phyloP scores from a whole-genome alignment of 1,284 basidiomycete genomes.

The Nidula niveotomentosa region DNA sequence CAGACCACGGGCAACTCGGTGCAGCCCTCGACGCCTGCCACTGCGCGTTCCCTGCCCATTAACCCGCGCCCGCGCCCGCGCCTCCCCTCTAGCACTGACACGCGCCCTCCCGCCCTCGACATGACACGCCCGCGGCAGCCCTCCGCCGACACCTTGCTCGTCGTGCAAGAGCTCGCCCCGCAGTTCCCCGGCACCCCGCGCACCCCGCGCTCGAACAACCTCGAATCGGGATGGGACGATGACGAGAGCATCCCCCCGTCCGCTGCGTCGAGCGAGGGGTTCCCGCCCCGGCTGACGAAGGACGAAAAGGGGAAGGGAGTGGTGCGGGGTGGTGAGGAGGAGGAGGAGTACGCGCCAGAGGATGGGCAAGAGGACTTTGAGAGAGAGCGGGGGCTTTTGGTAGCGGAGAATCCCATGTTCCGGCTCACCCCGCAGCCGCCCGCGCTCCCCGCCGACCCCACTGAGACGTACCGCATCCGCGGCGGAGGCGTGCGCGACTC shows the following conservation, averaged over 20 bases:
- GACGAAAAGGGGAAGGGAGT: neutral
- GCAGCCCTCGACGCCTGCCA: constrained; percentile 2
- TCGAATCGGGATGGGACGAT: neutral
- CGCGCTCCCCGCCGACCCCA: neutral
- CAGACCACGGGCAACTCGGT: constrained; percentile 7
- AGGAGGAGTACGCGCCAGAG: too few species aligned
- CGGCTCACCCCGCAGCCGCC: constrained; percentile 1
- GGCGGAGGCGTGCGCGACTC: neutral
- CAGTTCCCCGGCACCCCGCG: constrained; percentile 47
- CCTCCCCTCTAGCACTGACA: too few species aligned
- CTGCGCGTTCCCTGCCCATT: neutral
- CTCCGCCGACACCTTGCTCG: constrained; percentile 36
- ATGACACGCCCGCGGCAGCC: constrained; percentile 13
- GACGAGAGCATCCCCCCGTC: neutral
- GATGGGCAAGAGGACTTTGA: too few species aligned
- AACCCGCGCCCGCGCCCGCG: neutral
- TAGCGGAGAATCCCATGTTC: neutral
- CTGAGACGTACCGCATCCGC: neutral
- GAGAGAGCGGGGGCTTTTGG: too few species aligned
- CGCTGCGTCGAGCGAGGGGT: neutral
- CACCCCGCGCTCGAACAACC: too few species aligned
- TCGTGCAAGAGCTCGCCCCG: constrained; percentile 45
- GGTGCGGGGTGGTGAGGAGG: neutral
- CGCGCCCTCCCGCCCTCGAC: neutral
- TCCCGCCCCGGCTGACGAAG: neutral